Percentiles rank a stretch among this genome's conserved stretches.
These are phyloP conservation scores for Anthostomella pinea DNA, from an alignment of 2,329 filamentous ascomycete species.

Conservation along the genomic window DNA sequence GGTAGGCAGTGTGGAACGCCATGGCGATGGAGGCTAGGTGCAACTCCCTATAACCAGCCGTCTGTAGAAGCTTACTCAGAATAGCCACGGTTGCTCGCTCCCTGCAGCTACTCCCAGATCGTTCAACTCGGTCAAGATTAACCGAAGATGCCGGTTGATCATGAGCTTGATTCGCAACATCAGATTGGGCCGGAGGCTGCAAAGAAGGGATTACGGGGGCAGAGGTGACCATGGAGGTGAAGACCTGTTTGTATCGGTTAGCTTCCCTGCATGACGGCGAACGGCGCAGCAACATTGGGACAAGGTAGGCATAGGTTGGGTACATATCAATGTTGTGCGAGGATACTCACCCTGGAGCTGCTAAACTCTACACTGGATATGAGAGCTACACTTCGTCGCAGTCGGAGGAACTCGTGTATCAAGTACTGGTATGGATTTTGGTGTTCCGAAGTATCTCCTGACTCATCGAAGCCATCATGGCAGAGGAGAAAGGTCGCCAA, in stretches of 20 bases:
- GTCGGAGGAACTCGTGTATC: conserved; percentile 13
- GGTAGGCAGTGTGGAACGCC: conserved; percentile 9
- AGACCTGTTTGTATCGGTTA: conserved; percentile 5
- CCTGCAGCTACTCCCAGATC: conserved; percentile 10
- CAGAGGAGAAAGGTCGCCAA: conserved; percentile 67
- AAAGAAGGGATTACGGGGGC: not conserved
- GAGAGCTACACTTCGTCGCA: conserved; percentile 12
- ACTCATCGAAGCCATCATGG: conserved; percentile 53
- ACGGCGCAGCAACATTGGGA: not conserved
- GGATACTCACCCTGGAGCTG: conserved; percentile 16
- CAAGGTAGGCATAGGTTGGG: not conserved
- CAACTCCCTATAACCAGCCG: not conserved
- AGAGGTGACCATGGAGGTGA: conserved; percentile 3
- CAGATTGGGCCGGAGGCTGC: not conserved
- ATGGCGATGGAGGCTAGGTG: conserved; percentile 4
- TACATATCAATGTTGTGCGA: not conserved
- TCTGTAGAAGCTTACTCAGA: conserved; percentile 4
- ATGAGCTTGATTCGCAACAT: not conserved
- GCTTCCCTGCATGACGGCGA: too few species aligned
- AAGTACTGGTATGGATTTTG: conserved; percentile 10
- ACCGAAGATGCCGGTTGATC: not conserved
- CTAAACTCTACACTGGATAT: conserved; percentile 13
- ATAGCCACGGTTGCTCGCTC: conserved; percentile 6
- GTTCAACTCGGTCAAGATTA: conserved; percentile 4
- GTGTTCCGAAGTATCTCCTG: not conserved